Evolutionary conservation across 1,284 basidiomycete species (phyloP).

Genomic region (Cryptococcus hybrid): DNA sequence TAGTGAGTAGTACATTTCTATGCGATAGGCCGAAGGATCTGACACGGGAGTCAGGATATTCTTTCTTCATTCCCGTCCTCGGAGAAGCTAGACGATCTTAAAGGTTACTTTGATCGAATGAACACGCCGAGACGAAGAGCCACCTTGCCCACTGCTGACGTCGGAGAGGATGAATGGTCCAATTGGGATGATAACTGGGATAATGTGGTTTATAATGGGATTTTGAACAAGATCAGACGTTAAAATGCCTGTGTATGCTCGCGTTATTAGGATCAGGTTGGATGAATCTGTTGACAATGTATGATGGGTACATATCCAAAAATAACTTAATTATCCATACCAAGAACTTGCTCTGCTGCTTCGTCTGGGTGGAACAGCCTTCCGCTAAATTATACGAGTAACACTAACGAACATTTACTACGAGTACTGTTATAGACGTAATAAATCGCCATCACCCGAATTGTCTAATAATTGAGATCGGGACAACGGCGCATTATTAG

Average conservation of each 20-base stretch:
- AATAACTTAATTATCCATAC: too few relatives aligned
- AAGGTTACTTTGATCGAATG: constrained; percentile 12
- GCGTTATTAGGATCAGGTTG: too few relatives aligned
- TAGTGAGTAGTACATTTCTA: constrained; percentile 53
- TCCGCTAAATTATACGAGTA: too few relatives aligned
- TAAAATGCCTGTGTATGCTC: background rate
- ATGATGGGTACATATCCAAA: too few relatives aligned
- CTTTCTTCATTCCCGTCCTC: constrained; percentile 11
- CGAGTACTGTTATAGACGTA: too few relatives aligned
- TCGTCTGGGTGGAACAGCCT: too few relatives aligned
- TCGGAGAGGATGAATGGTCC: constrained; percentile 56
- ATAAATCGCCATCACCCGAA: too few relatives aligned
- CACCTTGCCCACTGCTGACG: constrained; percentile 8
- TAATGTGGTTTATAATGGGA: constrained; percentile 53
- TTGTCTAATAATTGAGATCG: too few relatives aligned
- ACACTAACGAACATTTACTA: too few relatives aligned
- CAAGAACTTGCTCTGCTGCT: too few relatives aligned
- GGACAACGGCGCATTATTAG: too few relatives aligned
- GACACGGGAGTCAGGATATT: background rate
- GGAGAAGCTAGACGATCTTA: constrained; percentile 5
- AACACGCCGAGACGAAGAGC: constrained; percentile 5
- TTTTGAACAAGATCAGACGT: constrained; percentile 7
- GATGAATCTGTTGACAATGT: too few relatives aligned
- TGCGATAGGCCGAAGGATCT: background rate
- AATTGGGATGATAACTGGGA: constrained; percentile 87